phyloP scores from a whole-genome alignment of 2,329 filamentous ascomycete species.

The Sporothrix inflata region DNA sequence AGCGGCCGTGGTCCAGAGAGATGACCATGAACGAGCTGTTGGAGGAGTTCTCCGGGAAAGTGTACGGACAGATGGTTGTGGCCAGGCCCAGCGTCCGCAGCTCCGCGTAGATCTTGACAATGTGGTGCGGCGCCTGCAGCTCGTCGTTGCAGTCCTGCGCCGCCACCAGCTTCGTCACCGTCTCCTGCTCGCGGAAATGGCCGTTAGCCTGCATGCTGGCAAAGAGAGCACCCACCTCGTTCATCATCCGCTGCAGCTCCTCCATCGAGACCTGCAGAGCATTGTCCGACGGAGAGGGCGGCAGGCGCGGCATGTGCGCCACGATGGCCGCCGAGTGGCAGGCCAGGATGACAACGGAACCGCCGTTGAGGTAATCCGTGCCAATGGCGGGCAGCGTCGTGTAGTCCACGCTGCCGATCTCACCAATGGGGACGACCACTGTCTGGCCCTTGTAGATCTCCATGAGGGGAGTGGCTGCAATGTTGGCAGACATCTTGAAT shows the following conservation, averaged over 20 bases:
- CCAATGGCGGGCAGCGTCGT: neutral
- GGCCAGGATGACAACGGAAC: neutral
- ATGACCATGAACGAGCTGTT: neutral
- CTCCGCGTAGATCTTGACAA: neutral
- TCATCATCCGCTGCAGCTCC: neutral
- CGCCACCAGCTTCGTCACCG: neutral
- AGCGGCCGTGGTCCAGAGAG: neutral
- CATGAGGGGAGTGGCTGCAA: neutral
- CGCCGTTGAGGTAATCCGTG: neutral
- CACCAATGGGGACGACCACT: neutral
- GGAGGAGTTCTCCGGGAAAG: neutral
- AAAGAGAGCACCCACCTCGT: neutral
- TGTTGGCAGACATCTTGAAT: neutral
- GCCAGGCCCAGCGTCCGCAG: neutral
- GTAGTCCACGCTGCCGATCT: neutral
- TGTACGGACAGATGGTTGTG: neutral
- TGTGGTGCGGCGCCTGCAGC: neutral
- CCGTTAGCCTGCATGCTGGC: neutral
- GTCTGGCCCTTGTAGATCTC: neutral
- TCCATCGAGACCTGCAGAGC: neutral
- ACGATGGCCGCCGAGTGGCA: neutral
- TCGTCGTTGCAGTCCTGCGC: neutral
- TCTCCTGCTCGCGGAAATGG: neutral
- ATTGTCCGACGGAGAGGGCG: neutral
- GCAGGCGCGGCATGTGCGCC: neutral